Base-by-base conservation (phyloP, 2,329 filamentous ascomycete species). In the Rhynchosporium secalis region DNA sequence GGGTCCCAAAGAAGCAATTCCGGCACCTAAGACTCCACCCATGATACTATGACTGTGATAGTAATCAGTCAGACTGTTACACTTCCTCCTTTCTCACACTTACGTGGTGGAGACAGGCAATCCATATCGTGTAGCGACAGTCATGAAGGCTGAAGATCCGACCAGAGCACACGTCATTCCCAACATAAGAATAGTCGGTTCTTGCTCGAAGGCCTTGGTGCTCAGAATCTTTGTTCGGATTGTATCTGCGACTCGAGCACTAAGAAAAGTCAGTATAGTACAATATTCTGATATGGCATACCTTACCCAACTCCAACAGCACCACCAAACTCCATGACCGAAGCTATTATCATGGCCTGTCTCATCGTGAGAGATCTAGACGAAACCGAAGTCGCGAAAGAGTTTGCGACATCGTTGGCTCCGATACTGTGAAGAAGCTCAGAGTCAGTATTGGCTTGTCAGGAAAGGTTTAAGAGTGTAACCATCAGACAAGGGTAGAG, bases 341-440 rank as follows among this genome's bases (percentile, higher is more conserved):
- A 48, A 33, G 56, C 62, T 40, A 68, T 62, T 8, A 57, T 29
- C 61, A 62, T 66, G 20, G 62, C 63, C 49, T 87, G 84, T 58
- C 81, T 65, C 72, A 86, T 83, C 20, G 82, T 81, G 47, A 89
- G 75, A 62, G 88, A 90, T 45, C 87, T 80, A 3, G 88, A 90
- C 1, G 86, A 88, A 62, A 91, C 88, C 66, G 84, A 87, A 40
- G 86, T 89, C n/a, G 87, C 87, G 84, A 86, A 91, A 1, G 87
- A 84, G 78, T 91, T 91, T 75, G 88, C 88, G 63, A 91, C 87
- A 87, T 91, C 88, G 76, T 86, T 69, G 26, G 67, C 66, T 26
- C 64, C 84, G 66, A 86, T 87, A 71, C 20, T 20, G 20, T 20
- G 20, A 20, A 20, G 20, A 1, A 20, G 20, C 20, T 20, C 20